phyloP scores from a whole-genome alignment of 78 protist species.

The Reticulomyxa filosa region DNA sequence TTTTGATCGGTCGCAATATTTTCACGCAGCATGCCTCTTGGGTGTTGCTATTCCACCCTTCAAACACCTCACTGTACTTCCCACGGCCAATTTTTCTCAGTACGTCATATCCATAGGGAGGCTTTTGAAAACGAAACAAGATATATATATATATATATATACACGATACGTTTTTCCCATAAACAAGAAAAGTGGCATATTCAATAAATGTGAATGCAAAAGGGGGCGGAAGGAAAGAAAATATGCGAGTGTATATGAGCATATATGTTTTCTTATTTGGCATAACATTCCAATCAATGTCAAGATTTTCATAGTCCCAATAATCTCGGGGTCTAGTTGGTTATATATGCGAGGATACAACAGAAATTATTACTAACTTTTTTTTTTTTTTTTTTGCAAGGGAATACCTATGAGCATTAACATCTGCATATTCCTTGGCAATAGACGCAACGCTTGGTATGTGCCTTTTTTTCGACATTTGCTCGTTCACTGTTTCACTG shows the following conservation, averaged over 20 bases:
- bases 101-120: conserved; percentile 74
- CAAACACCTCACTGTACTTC: conserved; percentile 97
- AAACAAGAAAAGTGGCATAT: background rate
- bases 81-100: conserved; percentile 93
- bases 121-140: background rate
- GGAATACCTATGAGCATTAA: too few species aligned
- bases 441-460: too few species aligned
- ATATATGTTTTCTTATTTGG: background rate
- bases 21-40: conserved; percentile 33
- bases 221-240: background rate
- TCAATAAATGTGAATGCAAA: background rate
- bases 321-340: too few species aligned
- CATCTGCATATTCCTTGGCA: too few species aligned
- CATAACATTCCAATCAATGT: conserved; percentile 31
- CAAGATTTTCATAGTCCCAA: conserved; percentile 48
- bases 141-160: too few species aligned
- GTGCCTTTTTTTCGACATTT: too few species aligned
- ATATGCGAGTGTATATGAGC: background rate
- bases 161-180: background rate
- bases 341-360: too few species aligned
- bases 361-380: too few species aligned
- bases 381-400: too few species aligned
- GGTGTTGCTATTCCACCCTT: conserved; percentile 52
- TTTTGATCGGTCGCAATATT: conserved; percentile 46
- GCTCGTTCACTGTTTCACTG: too few species aligned